These are phyloP conservation scores for Fallopia convolvulus DNA, from an alignment of 148 eudicot species.

Conservation along the genomic window DNA sequence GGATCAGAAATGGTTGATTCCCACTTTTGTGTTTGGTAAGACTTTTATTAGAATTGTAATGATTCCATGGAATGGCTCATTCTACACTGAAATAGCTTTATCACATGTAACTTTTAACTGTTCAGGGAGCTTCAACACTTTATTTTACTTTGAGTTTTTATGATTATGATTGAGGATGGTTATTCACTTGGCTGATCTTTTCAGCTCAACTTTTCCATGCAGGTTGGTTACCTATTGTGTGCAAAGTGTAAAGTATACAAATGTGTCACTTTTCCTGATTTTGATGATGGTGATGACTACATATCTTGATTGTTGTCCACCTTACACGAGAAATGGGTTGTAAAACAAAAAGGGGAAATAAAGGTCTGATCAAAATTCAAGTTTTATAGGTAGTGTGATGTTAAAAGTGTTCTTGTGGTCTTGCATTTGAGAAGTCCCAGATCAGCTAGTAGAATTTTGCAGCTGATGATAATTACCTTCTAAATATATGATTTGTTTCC, in stretches of 20 bases:
- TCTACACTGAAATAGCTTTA: background rate
- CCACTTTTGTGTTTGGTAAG: no score
- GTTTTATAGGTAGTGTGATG: background rate
- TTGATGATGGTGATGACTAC: constrained; percentile 42
- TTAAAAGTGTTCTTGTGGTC: background rate
- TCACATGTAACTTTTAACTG: background rate
- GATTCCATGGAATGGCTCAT: background rate
- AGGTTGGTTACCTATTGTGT: constrained; percentile 72
- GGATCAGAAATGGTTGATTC: no score
- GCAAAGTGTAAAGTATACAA: constrained; percentile 88
- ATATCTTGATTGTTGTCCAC: constrained; percentile 12
- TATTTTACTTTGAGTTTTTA: background rate
- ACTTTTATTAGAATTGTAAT: no score
- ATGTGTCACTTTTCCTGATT: constrained; percentile 88
- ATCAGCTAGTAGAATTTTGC: background rate
- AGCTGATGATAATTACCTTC: background rate
- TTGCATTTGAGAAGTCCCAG: background rate
- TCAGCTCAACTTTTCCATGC: constrained; percentile 14
- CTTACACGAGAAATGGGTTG: background rate
- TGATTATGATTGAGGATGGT: background rate
- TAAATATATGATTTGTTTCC: background rate
- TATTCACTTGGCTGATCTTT: background rate
- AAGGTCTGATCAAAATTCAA: background rate
- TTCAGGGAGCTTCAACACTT: background rate
- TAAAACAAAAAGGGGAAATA: background rate